Conservation (phyloP, 495 filamentous ascomycete genomes). For the Aspergillus diversus region DNA sequence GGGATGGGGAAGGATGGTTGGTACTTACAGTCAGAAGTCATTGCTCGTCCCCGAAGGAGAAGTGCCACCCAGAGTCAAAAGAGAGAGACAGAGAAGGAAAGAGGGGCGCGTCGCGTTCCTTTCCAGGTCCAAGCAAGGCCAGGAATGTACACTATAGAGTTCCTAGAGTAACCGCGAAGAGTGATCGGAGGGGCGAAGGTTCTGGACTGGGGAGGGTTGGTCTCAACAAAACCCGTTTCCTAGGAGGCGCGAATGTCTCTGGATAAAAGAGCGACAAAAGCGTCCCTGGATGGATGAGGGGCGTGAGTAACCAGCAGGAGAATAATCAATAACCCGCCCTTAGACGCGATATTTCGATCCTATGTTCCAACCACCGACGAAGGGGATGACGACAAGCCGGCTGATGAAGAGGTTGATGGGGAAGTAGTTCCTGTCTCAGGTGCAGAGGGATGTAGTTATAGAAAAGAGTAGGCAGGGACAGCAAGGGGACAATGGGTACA, state of each 20-base stretch:
- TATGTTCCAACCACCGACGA: conserved; percentile 16
- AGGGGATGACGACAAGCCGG: conserved; percentile 8
- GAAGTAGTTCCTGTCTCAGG: conserved; percentile 37
- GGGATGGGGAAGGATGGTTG: conserved; percentile 30
- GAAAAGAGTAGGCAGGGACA: conserved; percentile 27
- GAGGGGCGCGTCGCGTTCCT: conserved; percentile 47
- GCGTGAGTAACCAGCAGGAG: conserved; percentile 16
- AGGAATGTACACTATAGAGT: conserved; percentile 50
- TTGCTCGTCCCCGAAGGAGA: conserved; percentile 34
- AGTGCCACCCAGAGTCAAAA: conserved; percentile 30
- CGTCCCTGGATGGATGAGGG: conserved; percentile 9
- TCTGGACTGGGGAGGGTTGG: conserved; percentile 26
- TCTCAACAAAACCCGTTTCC: conserved; percentile 18
- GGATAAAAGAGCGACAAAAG: conserved; percentile 21
- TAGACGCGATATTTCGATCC: conserved; percentile 27
- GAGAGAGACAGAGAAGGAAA: conserved; percentile 19
- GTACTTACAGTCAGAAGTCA: conserved; percentile 48
- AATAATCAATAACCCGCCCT: conserved; percentile 26
- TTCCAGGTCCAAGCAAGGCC: conserved; percentile 42
- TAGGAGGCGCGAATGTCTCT: conserved; percentile 33
- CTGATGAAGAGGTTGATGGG: conserved; percentile 12
- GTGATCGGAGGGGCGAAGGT: conserved; percentile 21
- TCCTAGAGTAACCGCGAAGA: conserved; percentile 37
- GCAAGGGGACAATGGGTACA: conserved; percentile 33
- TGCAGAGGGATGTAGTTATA: conserved; percentile 33